Evolutionary conservation across 208 protist species (phyloP).

Genomic region (Herpetomonas samuelpessoai): DNA sequence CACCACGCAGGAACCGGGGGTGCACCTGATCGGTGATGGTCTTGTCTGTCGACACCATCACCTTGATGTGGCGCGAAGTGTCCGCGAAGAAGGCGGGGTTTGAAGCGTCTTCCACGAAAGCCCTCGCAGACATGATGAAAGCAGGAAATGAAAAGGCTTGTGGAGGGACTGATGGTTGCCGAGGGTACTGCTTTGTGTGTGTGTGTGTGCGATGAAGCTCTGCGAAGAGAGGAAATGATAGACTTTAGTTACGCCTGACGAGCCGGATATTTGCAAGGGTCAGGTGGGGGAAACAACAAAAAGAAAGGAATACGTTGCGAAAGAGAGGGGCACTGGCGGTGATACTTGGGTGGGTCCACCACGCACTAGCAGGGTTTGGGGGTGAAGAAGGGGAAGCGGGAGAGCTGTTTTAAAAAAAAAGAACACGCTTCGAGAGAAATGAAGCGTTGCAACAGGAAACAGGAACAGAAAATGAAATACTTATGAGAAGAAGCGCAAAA

Average conservation of each 20-base stretch:
- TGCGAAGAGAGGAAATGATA: conserved; percentile 2
- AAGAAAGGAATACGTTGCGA: neutral
- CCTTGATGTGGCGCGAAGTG: neutral
- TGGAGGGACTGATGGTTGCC: neutral
- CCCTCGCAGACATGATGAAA: conserved; percentile 6
- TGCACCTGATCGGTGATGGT: neutral
- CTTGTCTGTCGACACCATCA: neutral
- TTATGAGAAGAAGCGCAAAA: conserved; percentile 6
- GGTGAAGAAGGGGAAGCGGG: neutral
- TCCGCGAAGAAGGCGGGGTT: neutral
- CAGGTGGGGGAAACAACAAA: neutral
- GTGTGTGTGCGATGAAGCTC: neutral
- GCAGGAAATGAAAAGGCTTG: neutral
- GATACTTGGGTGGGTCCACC: no score
- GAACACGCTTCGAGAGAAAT: neutral
- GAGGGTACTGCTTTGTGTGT: neutral
- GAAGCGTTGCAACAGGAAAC: conserved; percentile 1
- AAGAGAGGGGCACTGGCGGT: no score
- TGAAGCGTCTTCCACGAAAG: neutral
- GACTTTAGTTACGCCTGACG: no score
- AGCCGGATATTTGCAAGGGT: no score
- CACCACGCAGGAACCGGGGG: neutral
- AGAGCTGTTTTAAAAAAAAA: conserved; percentile 6
- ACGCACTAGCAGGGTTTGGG: neutral
- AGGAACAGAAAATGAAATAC: conserved; percentile 19